Evolutionary conservation across 2,329 filamentous ascomycete genomes (phyloP).

Genomic region (Ophiobolus disseminans): DNA sequence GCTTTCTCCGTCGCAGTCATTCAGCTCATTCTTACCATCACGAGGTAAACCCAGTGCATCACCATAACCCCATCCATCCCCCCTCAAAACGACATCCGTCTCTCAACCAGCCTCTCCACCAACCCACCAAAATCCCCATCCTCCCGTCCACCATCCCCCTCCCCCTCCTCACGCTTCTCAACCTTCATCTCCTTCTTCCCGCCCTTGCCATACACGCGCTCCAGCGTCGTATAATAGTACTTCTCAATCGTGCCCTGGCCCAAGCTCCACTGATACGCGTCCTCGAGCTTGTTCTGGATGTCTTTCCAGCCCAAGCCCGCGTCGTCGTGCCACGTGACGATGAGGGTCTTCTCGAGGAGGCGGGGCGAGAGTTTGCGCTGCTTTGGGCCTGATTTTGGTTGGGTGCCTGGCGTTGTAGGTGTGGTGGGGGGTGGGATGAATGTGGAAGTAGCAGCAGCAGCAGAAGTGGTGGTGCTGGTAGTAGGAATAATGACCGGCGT

Average conservation of each 20-base stretch:
- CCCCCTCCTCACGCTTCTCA: neutral
- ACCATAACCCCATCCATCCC: neutral
- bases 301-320: slow-evolving; percentile 10
- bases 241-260: slow-evolving; percentile 19
- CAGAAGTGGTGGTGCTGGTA: neutral
- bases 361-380: slow-evolving; percentile 2
- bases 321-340: slow-evolving; percentile 23
- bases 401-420: too few species aligned
- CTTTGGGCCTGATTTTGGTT: neutral
- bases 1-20: too few species aligned
- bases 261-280: slow-evolving; percentile 17
- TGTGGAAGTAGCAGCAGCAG: neutral
- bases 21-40: neutral
- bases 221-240: slow-evolving; percentile 14
- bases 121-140: slow-evolving; percentile 1
- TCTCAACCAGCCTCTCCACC: neutral
- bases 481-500: neutral
- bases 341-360: slow-evolving; percentile 18
- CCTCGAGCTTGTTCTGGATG: slow-evolving; percentile 18
- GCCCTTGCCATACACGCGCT: slow-evolving; percentile 13
- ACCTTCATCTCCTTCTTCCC: neutral
- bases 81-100: neutral
- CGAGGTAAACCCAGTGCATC: neutral
- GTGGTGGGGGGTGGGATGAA: neutral
- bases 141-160: neutral